Base-by-base conservation (phyloP, 352 stramenopile genomes). In the Phytophthora idaei region DNA sequence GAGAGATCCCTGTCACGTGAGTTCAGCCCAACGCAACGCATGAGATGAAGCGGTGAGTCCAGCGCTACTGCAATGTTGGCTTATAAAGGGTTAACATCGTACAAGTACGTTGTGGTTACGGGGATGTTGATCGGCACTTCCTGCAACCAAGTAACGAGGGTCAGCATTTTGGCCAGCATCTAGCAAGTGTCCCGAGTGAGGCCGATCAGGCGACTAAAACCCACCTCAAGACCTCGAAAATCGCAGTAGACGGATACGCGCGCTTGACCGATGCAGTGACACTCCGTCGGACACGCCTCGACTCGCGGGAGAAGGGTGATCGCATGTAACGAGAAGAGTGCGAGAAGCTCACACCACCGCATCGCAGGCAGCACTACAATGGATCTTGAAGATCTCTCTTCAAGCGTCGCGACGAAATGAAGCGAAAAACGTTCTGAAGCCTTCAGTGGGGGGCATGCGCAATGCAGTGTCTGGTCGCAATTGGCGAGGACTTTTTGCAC, bases 211-310 rank as follows among this genome's bases (percentile, higher is more conserved):
- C 9, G 54, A 36, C 34, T 7, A 53, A 47, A 53, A n/a, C 61
- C 61, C 32, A 92, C 86, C 66, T 78, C 52, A 39, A 94, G 80
- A 1, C 65, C 80, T 27, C 80, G 81, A 45, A 90, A 93, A 61
- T 94, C 84, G 57, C 87, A 93, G 64, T 92, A 88, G 9, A 94
- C 86, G 14, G 81, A 84, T 17, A 93, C 74, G 27, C 83, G 80
- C 27, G 74, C 69, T n/a, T 71, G 67, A 25, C 84, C 84, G 41
- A 92, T 85, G 67, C 87, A 95, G 32, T 86, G 70, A 29, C 85
- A 93, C 25, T 75, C 69, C 1, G 61, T 65, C 10, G 87, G 85
- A 31, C 83, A 93, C 17, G 64, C 61, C 2, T 52, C 41, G 4
- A 45, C 34, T 8, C 21, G 21, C 21, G 8, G 39, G 36, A 51